Evolutionary conservation across 345 rosid species (phyloP).

Genomic region (Salix exigua): DNA sequence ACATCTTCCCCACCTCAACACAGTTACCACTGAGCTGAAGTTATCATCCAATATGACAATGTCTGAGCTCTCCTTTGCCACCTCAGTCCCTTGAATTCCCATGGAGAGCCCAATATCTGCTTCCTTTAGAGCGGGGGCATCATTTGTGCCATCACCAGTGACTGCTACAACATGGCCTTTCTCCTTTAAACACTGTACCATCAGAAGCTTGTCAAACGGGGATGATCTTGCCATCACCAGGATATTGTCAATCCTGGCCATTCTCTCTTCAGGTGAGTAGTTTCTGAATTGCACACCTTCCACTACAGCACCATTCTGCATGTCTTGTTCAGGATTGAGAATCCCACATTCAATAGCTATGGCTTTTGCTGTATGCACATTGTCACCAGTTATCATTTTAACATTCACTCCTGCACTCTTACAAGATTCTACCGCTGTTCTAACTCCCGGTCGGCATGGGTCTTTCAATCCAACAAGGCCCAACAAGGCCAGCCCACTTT

Average conservation of each 20-base stretch:
- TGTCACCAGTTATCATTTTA: constrained; percentile 45
- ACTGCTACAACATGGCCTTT: constrained; percentile 44
- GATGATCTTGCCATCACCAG: constrained; percentile 61
- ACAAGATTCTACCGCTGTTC: constrained; percentile 34
- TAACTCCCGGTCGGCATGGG: constrained; percentile 44
- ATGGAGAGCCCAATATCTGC: constrained; percentile 39
- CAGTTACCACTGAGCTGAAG: constrained; percentile 29
- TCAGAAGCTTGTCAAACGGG: constrained; percentile 7
- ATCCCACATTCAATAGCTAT: constrained; percentile 42
- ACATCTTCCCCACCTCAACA: constrained; percentile 59
- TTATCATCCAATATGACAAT: constrained; percentile 32
- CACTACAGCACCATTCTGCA: constrained; percentile 52
- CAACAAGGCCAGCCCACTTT: constrained; percentile 50
- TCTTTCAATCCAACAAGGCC: constrained; percentile 44
- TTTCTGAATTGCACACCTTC: constrained; percentile 52
- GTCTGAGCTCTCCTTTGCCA: constrained; percentile 39
- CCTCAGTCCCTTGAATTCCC: constrained; percentile 40
- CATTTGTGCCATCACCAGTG: constrained; percentile 24
- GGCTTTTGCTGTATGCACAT: constrained; percentile 35
- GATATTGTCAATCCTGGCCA: constrained; percentile 41
- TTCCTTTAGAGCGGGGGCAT: constrained; percentile 45
- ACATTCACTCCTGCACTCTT: constrained; percentile 34
- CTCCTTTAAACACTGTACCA: constrained; percentile 42
- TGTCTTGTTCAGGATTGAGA: constrained; percentile 33
- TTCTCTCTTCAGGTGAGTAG: constrained; percentile 49